Evolutionary conservation across 2,329 filamentous ascomycete species (phyloP), one percentile per base, ranked within the genome.

Genomic region (Pseudonectria buxi): DNA sequence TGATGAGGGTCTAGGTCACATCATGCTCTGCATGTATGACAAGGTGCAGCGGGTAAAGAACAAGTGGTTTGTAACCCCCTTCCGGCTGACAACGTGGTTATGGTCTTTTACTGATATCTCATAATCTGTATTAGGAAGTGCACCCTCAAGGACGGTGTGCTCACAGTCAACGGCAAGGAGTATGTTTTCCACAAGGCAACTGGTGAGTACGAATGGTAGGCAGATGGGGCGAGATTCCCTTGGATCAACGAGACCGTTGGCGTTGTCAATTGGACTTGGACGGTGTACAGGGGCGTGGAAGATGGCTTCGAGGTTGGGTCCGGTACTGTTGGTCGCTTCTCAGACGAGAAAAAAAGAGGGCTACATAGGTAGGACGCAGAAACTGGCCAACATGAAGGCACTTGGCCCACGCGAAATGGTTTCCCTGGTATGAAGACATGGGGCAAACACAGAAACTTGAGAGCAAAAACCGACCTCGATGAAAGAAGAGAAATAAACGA

Each of bases 11-110:
- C 76, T 84, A 46, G 81, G 83, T 2, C 85, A 94, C 50, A 89
- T 94, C 57, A 96, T 98, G 86, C 80, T 98, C 27, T 98, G 92
- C 69, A 95, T 94, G 59, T 98, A 98, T 59, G 92, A 98, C 69
- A 98, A 98, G 69, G 92, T 98, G 9, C 90, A 96, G 65, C 77
- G 92, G 31, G 92, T 96, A 54, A 98, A 98, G 80, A 98, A 96
- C 68, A 98, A 92, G 77, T 92, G 86, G 86, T 81, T 59, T 33
- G 72, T 64, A n/a, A n/a, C n/a, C 27, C 16, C 30, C 43, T 28
- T n/a, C 9, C 33, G 10, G 14, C 13, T 12, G 30, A 10, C 14
- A 28, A 27, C 12, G 14, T 33, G 9, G n/a, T 11, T 12, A n/a
- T 22, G 18, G 15, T n/a, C 18, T 10, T 15, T 26, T 26, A 18